Evolutionary conservation across 352 stramenopile genomes (phyloP).

Genomic region (Detonula confervacea): DNA sequence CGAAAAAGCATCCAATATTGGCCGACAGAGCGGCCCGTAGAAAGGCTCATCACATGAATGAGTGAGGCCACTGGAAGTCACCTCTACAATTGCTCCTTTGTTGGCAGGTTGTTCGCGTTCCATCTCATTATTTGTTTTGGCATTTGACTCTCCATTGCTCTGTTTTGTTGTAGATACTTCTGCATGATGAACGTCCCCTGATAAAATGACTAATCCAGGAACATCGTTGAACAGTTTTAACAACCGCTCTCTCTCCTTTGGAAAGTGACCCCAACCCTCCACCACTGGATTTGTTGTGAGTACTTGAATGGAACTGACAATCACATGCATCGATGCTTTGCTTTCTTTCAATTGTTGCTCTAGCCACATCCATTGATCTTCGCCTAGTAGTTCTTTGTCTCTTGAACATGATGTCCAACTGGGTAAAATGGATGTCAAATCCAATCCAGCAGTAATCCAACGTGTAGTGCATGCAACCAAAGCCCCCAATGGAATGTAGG

Average conservation of each 20-base stretch:
- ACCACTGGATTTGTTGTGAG: constrained; percentile 85
- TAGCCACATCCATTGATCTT: constrained; percentile 85
- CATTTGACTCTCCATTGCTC: constrained; percentile 1
- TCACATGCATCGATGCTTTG: constrained; percentile 59
- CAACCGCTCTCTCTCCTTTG: constrained; percentile 66
- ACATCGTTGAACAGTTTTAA: constrained; percentile 54
- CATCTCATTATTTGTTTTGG: not conserved
- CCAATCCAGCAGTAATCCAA: constrained; percentile 71
- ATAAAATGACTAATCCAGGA: constrained; percentile 73
- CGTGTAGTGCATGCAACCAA: constrained; percentile 74
- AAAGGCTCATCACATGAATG: constrained; percentile 73
- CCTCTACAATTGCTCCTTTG: constrained; percentile 62
- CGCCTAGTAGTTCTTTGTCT: constrained; percentile 69
- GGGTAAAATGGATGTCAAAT: constrained; percentile 43
- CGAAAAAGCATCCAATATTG: constrained; percentile 69
- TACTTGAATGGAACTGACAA: constrained; percentile 85
- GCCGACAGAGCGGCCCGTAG: constrained; percentile 70
- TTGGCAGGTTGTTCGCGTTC: constrained; percentile 19
- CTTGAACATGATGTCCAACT: constrained; percentile 21
- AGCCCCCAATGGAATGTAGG: constrained; percentile 53
- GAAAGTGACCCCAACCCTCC: constrained; percentile 87
- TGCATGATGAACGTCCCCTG: constrained; percentile 86
- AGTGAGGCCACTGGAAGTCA: constrained; percentile 82
- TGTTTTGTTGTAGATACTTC: constrained; percentile 67
- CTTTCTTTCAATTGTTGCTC: constrained; percentile 59